Conservation (phyloP, 1,284 basidiomycete genomes). For the Neotropicomus parvogracilis region DNA sequence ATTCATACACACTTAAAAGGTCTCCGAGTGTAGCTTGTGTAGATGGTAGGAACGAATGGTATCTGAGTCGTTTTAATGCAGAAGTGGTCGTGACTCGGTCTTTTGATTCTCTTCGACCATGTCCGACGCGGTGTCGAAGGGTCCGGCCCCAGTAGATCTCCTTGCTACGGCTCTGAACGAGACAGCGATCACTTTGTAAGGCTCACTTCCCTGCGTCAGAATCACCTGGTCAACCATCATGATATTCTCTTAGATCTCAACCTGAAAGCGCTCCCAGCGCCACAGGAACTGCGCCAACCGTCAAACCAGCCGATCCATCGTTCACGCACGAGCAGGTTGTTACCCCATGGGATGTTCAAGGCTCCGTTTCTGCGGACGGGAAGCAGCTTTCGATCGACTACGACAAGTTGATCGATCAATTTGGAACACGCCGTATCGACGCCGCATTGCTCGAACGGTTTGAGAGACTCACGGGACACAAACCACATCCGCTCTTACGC, state of each 20-base stretch:
- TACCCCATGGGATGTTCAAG: conserved; percentile 98
- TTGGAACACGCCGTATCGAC: conserved; percentile 87
- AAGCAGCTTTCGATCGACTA: conserved; percentile 93
- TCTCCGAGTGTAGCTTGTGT: conserved; percentile 5
- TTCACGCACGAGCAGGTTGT: conserved; percentile 73
- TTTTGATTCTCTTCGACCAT: conserved; percentile 2
- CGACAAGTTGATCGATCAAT: conserved; percentile 91
- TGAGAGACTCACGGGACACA: conserved; percentile 86
- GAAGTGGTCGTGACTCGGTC: conserved; percentile 7
- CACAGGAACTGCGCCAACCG: conserved; percentile 13
- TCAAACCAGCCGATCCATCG: conserved; percentile 35
- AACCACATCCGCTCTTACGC: conserved; percentile 88
- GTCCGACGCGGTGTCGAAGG: conserved; percentile 11
- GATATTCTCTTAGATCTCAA: conserved; percentile 12
- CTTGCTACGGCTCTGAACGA: conserved; percentile 16
- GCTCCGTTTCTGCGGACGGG: conserved; percentile 85
- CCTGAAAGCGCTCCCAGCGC: not conserved
- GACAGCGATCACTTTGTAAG: conserved; percentile 24
- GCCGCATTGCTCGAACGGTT: conserved; percentile 81
- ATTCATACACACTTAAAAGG: conserved; percentile 13
- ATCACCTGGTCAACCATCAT: not conserved
- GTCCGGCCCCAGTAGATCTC: conserved; percentile 7
- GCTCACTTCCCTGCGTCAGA: not conserved
- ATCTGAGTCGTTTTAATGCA: not conserved
- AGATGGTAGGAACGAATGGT: conserved; percentile 12